phyloP scores from a whole-genome alignment of 2,329 filamentous ascomycete genomes.

The Trichoderma sp. region DNA sequence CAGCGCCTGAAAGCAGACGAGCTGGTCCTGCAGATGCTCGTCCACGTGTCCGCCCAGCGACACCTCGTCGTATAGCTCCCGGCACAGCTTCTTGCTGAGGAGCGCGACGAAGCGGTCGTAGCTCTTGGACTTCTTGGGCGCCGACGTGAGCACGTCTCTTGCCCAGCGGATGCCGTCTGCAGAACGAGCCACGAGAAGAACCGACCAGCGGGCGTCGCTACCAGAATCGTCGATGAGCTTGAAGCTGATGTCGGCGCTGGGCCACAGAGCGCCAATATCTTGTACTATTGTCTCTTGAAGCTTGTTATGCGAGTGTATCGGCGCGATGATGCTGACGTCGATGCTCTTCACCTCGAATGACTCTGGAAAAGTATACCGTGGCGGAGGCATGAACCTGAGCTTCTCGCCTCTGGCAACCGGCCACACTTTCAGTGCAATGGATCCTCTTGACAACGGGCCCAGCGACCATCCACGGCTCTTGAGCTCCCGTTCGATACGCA shows the following conservation, averaged over 20 bases:
- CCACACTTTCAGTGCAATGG: slow-evolving; percentile 47
- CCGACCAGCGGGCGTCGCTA: slow-evolving; percentile 55
- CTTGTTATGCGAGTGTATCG: slow-evolving; percentile 45
- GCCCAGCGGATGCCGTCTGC: slow-evolving; percentile 50
- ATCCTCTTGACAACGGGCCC: slow-evolving; percentile 47
- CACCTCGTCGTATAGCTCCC: slow-evolving; percentile 51
- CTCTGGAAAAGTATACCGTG: slow-evolving; percentile 31
- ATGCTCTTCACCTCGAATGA: slow-evolving; percentile 48
- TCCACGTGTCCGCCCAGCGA: slow-evolving; percentile 53
- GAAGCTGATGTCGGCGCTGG: slow-evolving; percentile 49
- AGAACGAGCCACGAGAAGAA: slow-evolving; percentile 59
- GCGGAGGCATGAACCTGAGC: slow-evolving; percentile 42
- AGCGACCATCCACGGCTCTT: slow-evolving; percentile 54
- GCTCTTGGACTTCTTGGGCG: slow-evolving; percentile 46
- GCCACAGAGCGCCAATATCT: slow-evolving; percentile 48
- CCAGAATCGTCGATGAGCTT: slow-evolving; percentile 54
- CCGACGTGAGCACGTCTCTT: slow-evolving; percentile 48
- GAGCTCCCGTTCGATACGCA: slow-evolving; percentile 51
- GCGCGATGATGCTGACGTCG: slow-evolving; percentile 56
- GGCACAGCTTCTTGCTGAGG: slow-evolving; percentile 50
- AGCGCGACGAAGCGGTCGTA: slow-evolving; percentile 41
- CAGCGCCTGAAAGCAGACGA: slow-evolving; percentile 62
- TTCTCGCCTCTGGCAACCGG: slow-evolving; percentile 41
- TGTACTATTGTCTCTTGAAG: slow-evolving; percentile 47
- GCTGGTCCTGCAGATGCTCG: slow-evolving; percentile 62